Evolutionary conservation across 345 rosid genomes (phyloP).

Genomic region (Noccaea bulbosa): DNA sequence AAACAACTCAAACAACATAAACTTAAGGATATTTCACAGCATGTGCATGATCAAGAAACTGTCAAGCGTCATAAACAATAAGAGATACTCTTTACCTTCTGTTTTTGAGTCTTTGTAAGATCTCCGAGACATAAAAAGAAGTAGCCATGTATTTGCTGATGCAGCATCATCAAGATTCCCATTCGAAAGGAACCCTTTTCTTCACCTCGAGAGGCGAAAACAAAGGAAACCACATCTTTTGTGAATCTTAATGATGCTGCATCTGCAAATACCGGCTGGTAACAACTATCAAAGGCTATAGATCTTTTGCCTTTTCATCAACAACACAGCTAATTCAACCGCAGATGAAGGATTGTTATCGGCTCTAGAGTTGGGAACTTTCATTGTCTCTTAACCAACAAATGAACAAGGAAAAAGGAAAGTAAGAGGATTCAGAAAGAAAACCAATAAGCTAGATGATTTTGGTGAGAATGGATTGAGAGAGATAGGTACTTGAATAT

Average conservation of each 20-base stretch:
- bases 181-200: conserved; percentile 47
- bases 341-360: conserved; percentile 10
- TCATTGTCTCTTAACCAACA: conserved; percentile 1
- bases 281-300: conserved; percentile 28
- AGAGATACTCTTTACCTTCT: conserved; percentile 32
- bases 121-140: conserved; percentile 17
- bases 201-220: conserved; percentile 8
- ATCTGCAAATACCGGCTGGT: conserved; percentile 75
- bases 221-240: conserved; percentile 38
- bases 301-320: conserved; percentile 26
- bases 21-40: conserved; percentile 30
- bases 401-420: conserved; percentile 26
- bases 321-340: conserved; percentile 13
- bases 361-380: conserved; percentile 24
- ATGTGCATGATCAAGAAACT: conserved; percentile 27
- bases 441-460: conserved; percentile 22
- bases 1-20: conserved; percentile 11
- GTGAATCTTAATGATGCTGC: conserved; percentile 99
- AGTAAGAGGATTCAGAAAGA: conserved; percentile 11
- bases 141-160: conserved; percentile 67
- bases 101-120: conserved; percentile 31
- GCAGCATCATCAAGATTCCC: conserved; percentile 99
- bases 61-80: conserved; percentile 17
- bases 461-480: conserved; percentile 24
- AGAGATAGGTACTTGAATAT: conserved; percentile 35